phyloP scores from a whole-genome alignment of 257 asterid species.

The Cynanchum wilfordii region DNA sequence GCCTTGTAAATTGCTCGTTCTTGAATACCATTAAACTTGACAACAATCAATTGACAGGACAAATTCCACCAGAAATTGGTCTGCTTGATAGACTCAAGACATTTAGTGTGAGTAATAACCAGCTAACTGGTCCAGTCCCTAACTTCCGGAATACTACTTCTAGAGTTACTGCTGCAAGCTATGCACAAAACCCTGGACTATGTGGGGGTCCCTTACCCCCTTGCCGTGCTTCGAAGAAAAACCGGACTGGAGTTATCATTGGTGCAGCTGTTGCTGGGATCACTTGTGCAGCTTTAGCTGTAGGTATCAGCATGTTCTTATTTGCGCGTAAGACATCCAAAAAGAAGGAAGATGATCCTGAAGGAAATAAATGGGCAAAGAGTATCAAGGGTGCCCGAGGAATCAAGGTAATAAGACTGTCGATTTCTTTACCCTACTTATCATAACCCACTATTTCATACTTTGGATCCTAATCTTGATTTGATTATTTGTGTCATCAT shows the following conservation, averaged over 20 bases:
- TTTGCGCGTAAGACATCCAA: constrained; percentile 25
- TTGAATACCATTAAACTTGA: constrained; percentile 51
- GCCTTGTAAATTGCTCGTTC: constrained; percentile 49
- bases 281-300: constrained; percentile 27
- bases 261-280: constrained; percentile 45
- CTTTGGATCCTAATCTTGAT: background rate
- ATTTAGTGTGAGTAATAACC: constrained; percentile 33
- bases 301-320: constrained; percentile 24
- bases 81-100: constrained; percentile 30
- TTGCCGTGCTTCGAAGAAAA: constrained; percentile 33
- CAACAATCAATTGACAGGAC: constrained; percentile 44
- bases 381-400: constrained; percentile 42
- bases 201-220: constrained; percentile 45
- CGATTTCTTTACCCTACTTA: background rate
- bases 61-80: constrained; percentile 28
- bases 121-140: constrained; percentile 32
- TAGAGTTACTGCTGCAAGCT: constrained; percentile 24
- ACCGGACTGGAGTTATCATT: constrained; percentile 18
- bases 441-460: background rate
- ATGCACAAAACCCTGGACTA: constrained; percentile 49
- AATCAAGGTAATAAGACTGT: constrained; percentile 31
- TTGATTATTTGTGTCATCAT: background rate
- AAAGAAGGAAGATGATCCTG: constrained; percentile 44
- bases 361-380: constrained; percentile 53
- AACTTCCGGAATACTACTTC: constrained; percentile 9